Percentiles rank a stretch among this genome's conserved stretches.
These are phyloP conservation scores for Bauhinia variegata DNA, from an alignment of 306 rosid species.

Conservation along the genomic window DNA sequence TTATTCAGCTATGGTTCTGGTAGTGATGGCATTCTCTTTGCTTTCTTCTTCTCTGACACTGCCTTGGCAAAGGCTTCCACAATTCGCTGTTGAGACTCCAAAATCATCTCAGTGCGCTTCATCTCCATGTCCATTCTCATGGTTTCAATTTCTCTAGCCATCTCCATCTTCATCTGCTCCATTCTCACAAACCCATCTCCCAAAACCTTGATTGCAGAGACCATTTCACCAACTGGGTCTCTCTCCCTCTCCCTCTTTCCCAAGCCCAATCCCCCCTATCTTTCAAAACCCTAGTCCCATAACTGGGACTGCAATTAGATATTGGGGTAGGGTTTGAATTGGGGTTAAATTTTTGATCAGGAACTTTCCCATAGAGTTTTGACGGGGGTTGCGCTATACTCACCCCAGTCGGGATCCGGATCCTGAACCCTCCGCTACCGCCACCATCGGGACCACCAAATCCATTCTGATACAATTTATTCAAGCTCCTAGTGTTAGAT, in stretches of 20 bases:
- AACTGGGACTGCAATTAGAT: constrained; percentile 39
- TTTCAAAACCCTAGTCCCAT: constrained; percentile 56
- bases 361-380: constrained; percentile 41
- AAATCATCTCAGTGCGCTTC: constrained; percentile 91
- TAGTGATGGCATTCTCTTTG: constrained; percentile 59
- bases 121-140: constrained; percentile 98
- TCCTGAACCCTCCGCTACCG: constrained; percentile 61
- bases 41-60: constrained; percentile 72
- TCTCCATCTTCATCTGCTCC: constrained; percentile 98
- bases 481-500: constrained; percentile 59
- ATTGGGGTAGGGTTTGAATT: constrained; percentile 41
- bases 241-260: constrained; percentile 60
- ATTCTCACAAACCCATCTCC: constrained; percentile 95
- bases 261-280: constrained; percentile 52
- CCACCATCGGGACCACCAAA: constrained; percentile 32
- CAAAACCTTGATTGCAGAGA: constrained; percentile 72
- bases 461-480: constrained; percentile 61
- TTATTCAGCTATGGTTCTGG: constrained; percentile 8
- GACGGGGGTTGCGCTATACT: constrained; percentile 73
- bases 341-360: constrained; percentile 56
- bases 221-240: constrained; percentile 72
- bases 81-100: constrained; percentile 86
- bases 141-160: constrained; percentile 85
- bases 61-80: constrained; percentile 92
- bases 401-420: constrained; percentile 77